A percentile compares a stretch with the other conserved stretches of the same genome.
Evolutionary conservation across 129 eudicot species (phyloP).

Genomic region (Centella asiatica): DNA sequence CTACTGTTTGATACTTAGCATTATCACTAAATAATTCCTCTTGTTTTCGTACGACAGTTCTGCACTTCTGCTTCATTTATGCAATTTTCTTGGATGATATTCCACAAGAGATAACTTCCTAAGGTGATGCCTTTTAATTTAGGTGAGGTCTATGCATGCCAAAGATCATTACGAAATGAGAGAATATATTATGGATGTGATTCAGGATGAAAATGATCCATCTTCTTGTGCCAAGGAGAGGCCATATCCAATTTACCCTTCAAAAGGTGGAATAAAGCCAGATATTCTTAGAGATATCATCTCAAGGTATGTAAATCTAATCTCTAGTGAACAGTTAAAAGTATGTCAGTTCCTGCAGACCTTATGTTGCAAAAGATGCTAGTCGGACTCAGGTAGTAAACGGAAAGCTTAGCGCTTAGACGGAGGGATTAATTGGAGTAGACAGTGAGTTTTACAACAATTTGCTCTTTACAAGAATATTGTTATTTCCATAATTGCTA

Average conservation of each 20-base stretch:
- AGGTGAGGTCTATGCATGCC: constrained; percentile 63
- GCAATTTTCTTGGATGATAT: background rate
- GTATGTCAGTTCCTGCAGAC: background rate
- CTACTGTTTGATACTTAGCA: background rate
- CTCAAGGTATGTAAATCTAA: constrained; percentile 45
- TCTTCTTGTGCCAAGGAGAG: constrained; percentile 51
- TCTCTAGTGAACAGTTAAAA: background rate
- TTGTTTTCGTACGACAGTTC: too few species aligned
- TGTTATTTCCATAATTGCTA: too few species aligned
- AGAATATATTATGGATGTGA: constrained; percentile 69
- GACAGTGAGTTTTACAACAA: too few species aligned
- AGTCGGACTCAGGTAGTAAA: too few species aligned
- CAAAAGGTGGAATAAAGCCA: constrained; percentile 81
- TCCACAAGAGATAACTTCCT: background rate
- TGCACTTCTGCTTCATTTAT: background rate
- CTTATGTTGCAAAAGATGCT: background rate
- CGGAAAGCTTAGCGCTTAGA: too few species aligned
- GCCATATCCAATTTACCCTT: constrained; percentile 86
- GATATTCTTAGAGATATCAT: constrained; percentile 51
- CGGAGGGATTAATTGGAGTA: too few species aligned
- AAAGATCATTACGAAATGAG: constrained; percentile 87
- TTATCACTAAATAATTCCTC: background rate
- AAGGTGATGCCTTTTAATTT: constrained; percentile 16
- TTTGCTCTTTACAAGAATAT: too few species aligned
- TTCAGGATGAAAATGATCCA: constrained; percentile 49